Percentiles rank a stretch among this genome's conserved stretches.
Conservation (phyloP, 768 basidiomycete genomes). For the Suillus variegatus region DNA sequence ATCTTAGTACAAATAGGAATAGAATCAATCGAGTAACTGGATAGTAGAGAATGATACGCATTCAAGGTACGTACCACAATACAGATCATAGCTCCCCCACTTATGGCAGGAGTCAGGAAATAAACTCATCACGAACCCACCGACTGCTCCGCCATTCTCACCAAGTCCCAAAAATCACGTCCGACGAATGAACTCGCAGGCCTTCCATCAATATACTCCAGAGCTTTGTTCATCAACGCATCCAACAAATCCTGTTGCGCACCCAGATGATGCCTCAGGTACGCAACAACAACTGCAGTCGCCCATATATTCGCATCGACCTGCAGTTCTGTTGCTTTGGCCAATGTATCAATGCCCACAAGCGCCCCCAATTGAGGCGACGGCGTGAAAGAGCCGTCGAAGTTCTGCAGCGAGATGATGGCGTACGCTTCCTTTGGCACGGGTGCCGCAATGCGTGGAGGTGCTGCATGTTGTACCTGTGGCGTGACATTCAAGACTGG, state of each 20-base stretch:
- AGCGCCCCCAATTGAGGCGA: slow-evolving; percentile 33
- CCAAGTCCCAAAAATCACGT: slow-evolving; percentile 11
- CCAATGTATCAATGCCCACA: slow-evolving; percentile 36
- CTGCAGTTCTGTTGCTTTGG: slow-evolving; percentile 31
- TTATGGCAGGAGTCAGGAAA: too few relatives aligned
- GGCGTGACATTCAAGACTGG: slow-evolving; percentile 27
- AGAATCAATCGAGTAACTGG: neutral
- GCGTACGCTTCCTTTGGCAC: slow-evolving; percentile 32
- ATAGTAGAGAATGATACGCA: neutral
- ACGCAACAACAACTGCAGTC: slow-evolving; percentile 49
- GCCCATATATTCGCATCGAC: slow-evolving; percentile 46
- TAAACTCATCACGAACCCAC: neutral
- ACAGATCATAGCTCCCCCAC: neutral
- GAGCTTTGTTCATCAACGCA: slow-evolving; percentile 42
- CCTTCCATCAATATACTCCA: slow-evolving; percentile 37
- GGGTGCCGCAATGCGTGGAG: neutral
- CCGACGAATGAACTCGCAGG: slow-evolving; percentile 3
- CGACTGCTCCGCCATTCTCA: neutral
- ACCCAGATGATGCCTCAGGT: slow-evolving; percentile 39
- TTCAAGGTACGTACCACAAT: neutral
- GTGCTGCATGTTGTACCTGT: slow-evolving; percentile 8
- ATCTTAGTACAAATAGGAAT: neutral
- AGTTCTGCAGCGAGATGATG: slow-evolving; percentile 41
- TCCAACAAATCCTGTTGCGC: slow-evolving; percentile 42
- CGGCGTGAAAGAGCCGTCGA: slow-evolving; percentile 51